Base-by-base conservation (phyloP, 2,329 filamentous ascomycete genomes). In the Ophiosphaerella herpotricha region DNA sequence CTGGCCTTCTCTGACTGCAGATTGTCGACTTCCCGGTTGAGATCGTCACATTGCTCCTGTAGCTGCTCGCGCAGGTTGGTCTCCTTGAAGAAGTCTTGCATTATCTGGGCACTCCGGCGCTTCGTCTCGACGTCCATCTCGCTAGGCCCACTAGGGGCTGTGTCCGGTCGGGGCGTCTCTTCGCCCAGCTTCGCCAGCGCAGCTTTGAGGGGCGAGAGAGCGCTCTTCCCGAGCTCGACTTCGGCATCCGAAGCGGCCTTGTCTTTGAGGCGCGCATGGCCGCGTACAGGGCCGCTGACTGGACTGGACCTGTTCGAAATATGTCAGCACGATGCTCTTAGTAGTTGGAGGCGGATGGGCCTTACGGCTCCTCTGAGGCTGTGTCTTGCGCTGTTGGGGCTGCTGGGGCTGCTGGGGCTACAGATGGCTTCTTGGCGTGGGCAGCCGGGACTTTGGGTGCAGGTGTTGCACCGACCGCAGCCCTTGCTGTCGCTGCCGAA, bases 51-150 rank as follows among this genome's bases (percentile, higher is more conserved):
- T 46, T 70, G 59, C 50, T 72, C 67, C 50, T 72, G 69, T 39
- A 73, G 60, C 55, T 67, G 55, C 43, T 73, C 70, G 43, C 70
- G 64, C n/a, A 66, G 39, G 29, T 55, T 71, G 2, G 70, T 73
- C 57, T 73, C 70, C 52, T 70, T 71, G 62, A 73, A 69, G 54
- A 73, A 73, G 53, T 73, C 69, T 23, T 72, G 69, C 70, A 73
- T 72, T 37, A 72, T 66, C 52, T 70, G 63, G 6, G 63, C 63
- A 53, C 66, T 71, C 41, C 63, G 63, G 16, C 67, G 49, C 50
- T 66, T 67, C 39, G 57, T 66, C 41, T 73, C 70, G 12, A 63
- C 43, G 21, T 72, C 67, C 44, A 60, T 52, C 39, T 71, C 68
- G 12, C 58, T 63, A 16, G 66, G 51, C 32, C 64, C 66, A 37